These are phyloP conservation scores for Chenopodium formosanum DNA, from an alignment of 148 eudicot species.

Conservation along the genomic window DNA sequence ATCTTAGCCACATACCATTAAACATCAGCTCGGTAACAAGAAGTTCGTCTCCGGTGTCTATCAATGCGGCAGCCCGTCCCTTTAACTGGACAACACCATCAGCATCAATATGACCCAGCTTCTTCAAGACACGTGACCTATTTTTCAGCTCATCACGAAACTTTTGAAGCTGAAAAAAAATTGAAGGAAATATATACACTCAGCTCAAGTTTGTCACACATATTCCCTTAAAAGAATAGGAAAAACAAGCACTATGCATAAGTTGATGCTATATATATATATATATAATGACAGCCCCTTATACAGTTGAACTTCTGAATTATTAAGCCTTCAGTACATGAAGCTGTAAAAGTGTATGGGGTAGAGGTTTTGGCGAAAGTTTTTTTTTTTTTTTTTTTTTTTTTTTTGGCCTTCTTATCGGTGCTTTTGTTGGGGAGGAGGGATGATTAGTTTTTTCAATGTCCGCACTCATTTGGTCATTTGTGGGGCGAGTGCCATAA, in stretches of 20 bases:
- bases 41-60: constrained; percentile 97
- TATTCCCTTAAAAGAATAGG: not conserved
- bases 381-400: too few species aligned
- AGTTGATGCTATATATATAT: too few species aligned
- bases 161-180: constrained; percentile 79
- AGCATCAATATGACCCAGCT: constrained; percentile 93
- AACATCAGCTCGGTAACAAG: constrained; percentile 96
- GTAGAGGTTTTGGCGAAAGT: not conserved
- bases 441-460: not conserved
- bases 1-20: constrained; percentile 49
- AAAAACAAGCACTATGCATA: not conserved
- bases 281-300: too few species aligned
- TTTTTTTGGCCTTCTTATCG: not conserved
- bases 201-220: not conserved
- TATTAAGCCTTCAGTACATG: not conserved
- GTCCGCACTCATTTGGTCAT: not conserved
- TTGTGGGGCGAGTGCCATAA: not conserved
- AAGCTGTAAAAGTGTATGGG: not conserved
- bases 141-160: constrained; percentile 95
- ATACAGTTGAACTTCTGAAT: not conserved
- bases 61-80: constrained; percentile 89
- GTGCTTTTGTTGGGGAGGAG: not conserved
- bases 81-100: constrained; percentile 93
- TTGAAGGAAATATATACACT: constrained; percentile 12
- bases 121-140: constrained; percentile 88